phyloP scores from a whole-genome alignment of 164 flowering plant genomes.

The Pachysandra terminalis region DNA sequence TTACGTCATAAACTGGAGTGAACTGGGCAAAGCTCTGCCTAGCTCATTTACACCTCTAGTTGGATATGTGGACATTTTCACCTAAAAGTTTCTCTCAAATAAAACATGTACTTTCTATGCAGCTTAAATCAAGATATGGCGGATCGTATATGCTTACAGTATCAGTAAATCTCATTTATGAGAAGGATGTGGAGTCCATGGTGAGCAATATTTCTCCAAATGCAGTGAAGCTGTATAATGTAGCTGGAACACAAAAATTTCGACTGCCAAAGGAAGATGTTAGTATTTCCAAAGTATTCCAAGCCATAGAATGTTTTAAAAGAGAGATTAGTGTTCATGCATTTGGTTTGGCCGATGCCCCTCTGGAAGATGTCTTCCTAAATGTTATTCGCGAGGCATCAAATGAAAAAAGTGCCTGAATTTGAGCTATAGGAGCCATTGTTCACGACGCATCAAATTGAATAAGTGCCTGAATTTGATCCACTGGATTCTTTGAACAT shows the following conservation, averaged over 20 bases:
- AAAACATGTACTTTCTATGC: background rate
- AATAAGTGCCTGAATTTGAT: too few relatives aligned
- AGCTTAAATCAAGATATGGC: conserved; percentile 15
- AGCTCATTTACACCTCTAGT: background rate
- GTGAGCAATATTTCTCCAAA: conserved; percentile 5
- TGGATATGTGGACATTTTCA: background rate
- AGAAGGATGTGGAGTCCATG: background rate
- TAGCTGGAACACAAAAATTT: conserved; percentile 14
- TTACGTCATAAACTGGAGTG: too few relatives aligned
- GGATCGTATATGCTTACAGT: conserved; percentile 14
- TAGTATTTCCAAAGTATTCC: conserved; percentile 7
- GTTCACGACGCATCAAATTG: too few relatives aligned
- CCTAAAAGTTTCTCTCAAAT: background rate
- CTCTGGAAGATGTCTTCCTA: conserved; percentile 13
- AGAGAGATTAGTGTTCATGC: conserved; percentile 3
- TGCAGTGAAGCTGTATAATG: conserved; percentile 1
- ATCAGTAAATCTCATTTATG: conserved; percentile 6
- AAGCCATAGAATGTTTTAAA: background rate
- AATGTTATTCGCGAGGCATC: too few relatives aligned
- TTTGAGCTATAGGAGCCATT: too few relatives aligned
- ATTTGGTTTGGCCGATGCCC: conserved; percentile 8
- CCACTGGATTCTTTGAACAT: too few relatives aligned
- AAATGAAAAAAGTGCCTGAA: too few relatives aligned
- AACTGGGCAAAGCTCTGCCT: too few relatives aligned
- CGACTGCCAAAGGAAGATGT: conserved; percentile 11